Evolutionary conservation across 2,329 filamentous ascomycete genomes (phyloP), one percentile per base, ranked within the genome.

Genomic region (Diaporthe capsici): DNA sequence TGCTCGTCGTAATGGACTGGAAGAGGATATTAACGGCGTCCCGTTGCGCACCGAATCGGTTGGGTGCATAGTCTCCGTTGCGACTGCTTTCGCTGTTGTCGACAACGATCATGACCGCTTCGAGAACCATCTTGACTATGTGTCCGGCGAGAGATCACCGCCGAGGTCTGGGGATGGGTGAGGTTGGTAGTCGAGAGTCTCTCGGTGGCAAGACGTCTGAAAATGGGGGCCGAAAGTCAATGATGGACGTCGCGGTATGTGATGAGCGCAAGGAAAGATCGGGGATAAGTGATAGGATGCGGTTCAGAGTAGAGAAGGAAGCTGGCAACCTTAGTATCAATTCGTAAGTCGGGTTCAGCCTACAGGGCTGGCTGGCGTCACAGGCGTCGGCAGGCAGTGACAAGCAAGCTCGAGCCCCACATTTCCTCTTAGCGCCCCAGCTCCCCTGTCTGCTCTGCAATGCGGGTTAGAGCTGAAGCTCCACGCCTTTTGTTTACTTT

Each of bases 71-170:
- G 85, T 99, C 97, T 83, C 97, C 97, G 87, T 99, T 99, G 84
- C 97, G 93, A 89, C 95, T 98, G 88, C 94, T 96, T 89, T 99
- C 97, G 89, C 96, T 98, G 90, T 98, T 99, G 91, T 99, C 97
- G 82, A 98, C 95, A 90, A 98, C 93, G 86, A 99, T 95, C 96
- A 99, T 98, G 78, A 98, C 97, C 88, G 97, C 97, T 92, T 99
- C 97, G 86, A 99, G 93, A 87, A 93, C 94, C 97, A 99, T 99
- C 83, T 90, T 96, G 92, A 85, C 86, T 77, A 73, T 71, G 74
- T 71, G 74, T 61, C 47, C 74, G 74, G 70, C 70, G 49, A 76
- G 75, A 71, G 77, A 72, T 68, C 34, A 74, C 76, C 72, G 78
- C 60, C 79, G 81, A 78, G 77, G 78, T 76, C 75, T 75, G 74